phyloP scores from a whole-genome alignment of 345 rosid genomes.

The Aquilaria yunnanensis region DNA sequence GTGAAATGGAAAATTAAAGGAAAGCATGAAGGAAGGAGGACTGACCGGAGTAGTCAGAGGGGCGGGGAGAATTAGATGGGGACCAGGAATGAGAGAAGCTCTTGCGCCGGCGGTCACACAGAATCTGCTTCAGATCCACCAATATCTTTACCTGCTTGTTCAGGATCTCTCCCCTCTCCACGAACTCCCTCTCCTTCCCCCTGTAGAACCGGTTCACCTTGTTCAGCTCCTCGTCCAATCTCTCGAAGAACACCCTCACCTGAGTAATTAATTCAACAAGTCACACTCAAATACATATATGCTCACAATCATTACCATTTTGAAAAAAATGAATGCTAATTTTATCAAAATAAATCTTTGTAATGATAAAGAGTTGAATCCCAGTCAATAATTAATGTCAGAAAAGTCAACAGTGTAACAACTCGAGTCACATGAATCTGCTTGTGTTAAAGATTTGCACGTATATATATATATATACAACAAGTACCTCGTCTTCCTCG shows the following conservation, averaged over 20 bases:
- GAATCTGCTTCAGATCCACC: slow-evolving; percentile 50
- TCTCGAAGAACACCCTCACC: slow-evolving; percentile 69
- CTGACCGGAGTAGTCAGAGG: slow-evolving; percentile 62
- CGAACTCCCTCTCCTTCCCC: slow-evolving; percentile 63
- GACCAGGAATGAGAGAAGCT: slow-evolving; percentile 32
- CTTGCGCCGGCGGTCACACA: slow-evolving; percentile 39
- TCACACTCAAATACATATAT: neutral
- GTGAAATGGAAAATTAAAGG: no score
- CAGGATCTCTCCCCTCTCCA: slow-evolving; percentile 73
- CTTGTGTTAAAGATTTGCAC: no score
- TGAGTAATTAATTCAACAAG: slow-evolving; percentile 12
- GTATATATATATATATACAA: neutral
- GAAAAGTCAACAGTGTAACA: no score
- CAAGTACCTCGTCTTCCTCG: slow-evolving; percentile 86
- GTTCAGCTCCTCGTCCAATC: slow-evolving; percentile 66
- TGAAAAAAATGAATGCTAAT: neutral
- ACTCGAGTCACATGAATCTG: no score
- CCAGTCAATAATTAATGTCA: no score
- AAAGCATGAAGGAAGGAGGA: neutral
- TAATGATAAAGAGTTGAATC: no score
- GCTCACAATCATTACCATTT: neutral
- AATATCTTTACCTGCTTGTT: slow-evolving; percentile 67
- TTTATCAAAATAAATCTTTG: no score
- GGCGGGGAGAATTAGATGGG: slow-evolving; percentile 32
- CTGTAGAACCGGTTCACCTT: slow-evolving; percentile 86